A percentile compares a stretch with the other conserved stretches of the same genome.
Conservation (phyloP, 2,329 filamentous ascomycete species). For the Colletotrichum destructivum region DNA sequence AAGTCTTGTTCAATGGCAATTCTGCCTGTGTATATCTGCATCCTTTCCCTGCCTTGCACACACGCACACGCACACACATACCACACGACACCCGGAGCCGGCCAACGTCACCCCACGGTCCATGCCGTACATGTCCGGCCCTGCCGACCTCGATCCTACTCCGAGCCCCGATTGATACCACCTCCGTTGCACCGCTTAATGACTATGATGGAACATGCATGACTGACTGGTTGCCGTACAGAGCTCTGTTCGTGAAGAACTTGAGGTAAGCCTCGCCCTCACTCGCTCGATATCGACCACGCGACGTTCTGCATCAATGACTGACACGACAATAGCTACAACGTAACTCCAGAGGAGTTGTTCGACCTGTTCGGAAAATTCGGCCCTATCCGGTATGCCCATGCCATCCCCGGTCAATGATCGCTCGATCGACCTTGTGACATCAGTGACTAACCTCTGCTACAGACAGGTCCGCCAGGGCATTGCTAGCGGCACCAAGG, state of each 20-base stretch:
- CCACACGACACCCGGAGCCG: conserved; percentile 32
- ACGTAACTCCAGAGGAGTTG: conserved; percentile 97
- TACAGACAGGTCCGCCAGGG: conserved; percentile 96
- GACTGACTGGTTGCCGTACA: conserved; percentile 60
- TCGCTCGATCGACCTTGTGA: background rate
- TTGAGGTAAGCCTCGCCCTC: conserved; percentile 81
- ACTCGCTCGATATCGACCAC: conserved; percentile 60
- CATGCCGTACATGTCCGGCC: conserved; percentile 25
- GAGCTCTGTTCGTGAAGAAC: conserved; percentile 99
- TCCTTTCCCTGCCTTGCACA: conserved; percentile 24
- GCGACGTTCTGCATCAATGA: conserved; percentile 27
- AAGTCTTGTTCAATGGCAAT: conserved; percentile 31
- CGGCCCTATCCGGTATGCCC: conserved; percentile 88
- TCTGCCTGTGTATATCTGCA: conserved; percentile 25
- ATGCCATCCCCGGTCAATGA: background rate
- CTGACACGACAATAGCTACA: conserved; percentile 78
- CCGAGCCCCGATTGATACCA: conserved; percentile 16
- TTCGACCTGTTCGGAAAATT: conserved; percentile 99
- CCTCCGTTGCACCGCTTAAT: conserved; percentile 13
- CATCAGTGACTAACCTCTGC: conserved; percentile 35
- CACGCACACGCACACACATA: conserved; percentile 30
- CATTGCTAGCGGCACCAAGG: conserved; percentile 97
- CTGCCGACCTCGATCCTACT: conserved; percentile 3
- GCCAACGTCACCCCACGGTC: conserved; percentile 30
- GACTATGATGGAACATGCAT: conserved; percentile 33